phyloP scores from a whole-genome alignment of 140 eudicot species.

The Stevia rebaudiana region DNA sequence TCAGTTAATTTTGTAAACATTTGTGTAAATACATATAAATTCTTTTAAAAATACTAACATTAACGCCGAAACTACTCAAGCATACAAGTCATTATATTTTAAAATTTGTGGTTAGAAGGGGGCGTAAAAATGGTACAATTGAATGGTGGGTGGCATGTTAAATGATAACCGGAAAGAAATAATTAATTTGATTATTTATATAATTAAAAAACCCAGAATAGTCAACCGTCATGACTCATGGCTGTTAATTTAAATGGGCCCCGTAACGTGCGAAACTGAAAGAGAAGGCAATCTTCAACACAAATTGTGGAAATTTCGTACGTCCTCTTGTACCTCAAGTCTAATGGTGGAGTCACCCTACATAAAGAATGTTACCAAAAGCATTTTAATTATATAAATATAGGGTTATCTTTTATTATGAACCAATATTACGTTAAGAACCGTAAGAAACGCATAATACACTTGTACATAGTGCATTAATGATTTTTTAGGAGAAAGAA shows the following conservation, averaged over 20 bases:
- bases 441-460: too few species aligned
- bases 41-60: too few species aligned
- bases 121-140: background rate
- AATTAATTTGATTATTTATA: background rate
- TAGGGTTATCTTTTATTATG: too few species aligned
- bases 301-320: slow-evolving; percentile 20
- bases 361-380: background rate
- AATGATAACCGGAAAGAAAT: background rate
- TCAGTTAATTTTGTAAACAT: too few species aligned
- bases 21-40: too few species aligned
- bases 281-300: slow-evolving; percentile 16
- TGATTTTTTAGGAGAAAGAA: too few species aligned
- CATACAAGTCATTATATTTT: background rate
- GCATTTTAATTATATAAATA: background rate
- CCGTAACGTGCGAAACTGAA: slow-evolving; percentile 22
- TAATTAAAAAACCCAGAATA: background rate
- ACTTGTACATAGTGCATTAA: too few species aligned
- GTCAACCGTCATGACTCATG: background rate
- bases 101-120: background rate
- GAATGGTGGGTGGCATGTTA: slow-evolving; percentile 15
- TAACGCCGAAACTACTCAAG: too few species aligned
- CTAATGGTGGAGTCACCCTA: background rate
- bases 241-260: slow-evolving; percentile 1
- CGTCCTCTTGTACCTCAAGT: slow-evolving; percentile 15
- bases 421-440: too few species aligned